Evolutionary conservation across 225 moss, liverwort and hornwort genomes (phyloP), one percentile per base, ranked within the genome.

Genomic region (Thuidium tamariscinum): DNA sequence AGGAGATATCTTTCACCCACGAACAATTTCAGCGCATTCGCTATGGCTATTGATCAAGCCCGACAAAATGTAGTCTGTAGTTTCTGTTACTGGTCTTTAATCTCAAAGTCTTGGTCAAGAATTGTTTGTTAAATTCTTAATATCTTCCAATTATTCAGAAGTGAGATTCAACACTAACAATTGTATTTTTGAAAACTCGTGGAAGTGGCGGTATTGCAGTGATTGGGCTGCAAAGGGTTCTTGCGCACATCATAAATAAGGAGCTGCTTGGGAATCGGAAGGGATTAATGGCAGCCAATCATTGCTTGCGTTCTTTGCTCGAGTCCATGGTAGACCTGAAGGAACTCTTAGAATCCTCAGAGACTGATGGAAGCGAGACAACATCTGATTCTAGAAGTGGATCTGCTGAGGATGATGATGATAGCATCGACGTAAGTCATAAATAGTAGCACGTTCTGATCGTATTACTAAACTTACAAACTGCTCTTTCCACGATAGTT

Each of bases 291-390:
- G 93, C 88, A 83, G 94, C 95, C 27, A 94, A 87, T 44, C 95
- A 94, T 81, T 97, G 96, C 86, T 92, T 97, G 71, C 91, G 85
- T 69, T 97, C 97, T 34, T 90, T 96, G 64, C 82, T 97, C 10
- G 95, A 97, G 80, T 91, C 94, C 48, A 93, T 93, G 88, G 91
- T 97, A 68, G 97, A 97, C 62, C 94, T 97, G 46, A 97, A 97
- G 90, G 97, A 96, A 87, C 94, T 96, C 46, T 72, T 94, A 62
- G 95, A 96, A 78, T 95, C 96, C 18, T 96, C 97, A 42, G 95
- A 93, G 69, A 92, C 92, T 51, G 95, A 93, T 89, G 93, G 89
- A 73, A 96, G 93, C 56, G 94, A 95, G 52, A 79, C 87, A 22
- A 34, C 88, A 26, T 90, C 89, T 66, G 87, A 84, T 26, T 61